Evolutionary conservation across 441 rosid genomes (phyloP), one percentile per base, ranked within the genome.

Genomic region (Jatropha podagrica): DNA sequence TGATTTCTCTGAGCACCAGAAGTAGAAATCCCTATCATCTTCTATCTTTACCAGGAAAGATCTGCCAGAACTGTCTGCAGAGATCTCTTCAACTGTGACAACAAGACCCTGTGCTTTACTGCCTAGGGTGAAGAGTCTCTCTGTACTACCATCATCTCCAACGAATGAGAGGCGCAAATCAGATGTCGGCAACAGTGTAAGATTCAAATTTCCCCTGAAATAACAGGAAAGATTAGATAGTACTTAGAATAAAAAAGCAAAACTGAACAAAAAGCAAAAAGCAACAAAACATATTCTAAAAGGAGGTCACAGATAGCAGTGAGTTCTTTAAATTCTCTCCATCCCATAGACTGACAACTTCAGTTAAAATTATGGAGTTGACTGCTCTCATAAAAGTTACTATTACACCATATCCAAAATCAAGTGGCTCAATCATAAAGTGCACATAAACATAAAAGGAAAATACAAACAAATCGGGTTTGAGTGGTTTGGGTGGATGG

Each of bases 1-100:
- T 32, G 93, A 91, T 83, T 89, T 95, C 89, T 95, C 99, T 1
- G 96, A 89, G 84, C 97, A 90, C 99, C 99, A 95, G 58, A 86
- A 95, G 87, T 88, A 91, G 74, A 86, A 90, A 37, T 65, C 83
- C 73, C 81, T 81, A 41, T 84, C 89, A 77, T 91, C 88, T 65
- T 89, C 86, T 52, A 77, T 59, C 76, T 84, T 90, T 80, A 93
- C 74, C 71, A 71, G 81, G 68, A 95, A 93, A 51, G 98, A 91
- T 85, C 98, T 85, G 52, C 97, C 97, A 80, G 99, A 89, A 81
- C 74, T 72, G 84, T 95, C 99, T 32, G 86, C 88, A 18, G 74
- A 69, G 56, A 95, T 92, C 81, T 90, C 93, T 74, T 89, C 90
- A 77, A 92, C 78, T 40, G 69, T 84, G 62, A 93, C 79, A 51